Base-by-base conservation (phyloP, 164 flowering plant species). In the Tetracentron sinense region DNA sequence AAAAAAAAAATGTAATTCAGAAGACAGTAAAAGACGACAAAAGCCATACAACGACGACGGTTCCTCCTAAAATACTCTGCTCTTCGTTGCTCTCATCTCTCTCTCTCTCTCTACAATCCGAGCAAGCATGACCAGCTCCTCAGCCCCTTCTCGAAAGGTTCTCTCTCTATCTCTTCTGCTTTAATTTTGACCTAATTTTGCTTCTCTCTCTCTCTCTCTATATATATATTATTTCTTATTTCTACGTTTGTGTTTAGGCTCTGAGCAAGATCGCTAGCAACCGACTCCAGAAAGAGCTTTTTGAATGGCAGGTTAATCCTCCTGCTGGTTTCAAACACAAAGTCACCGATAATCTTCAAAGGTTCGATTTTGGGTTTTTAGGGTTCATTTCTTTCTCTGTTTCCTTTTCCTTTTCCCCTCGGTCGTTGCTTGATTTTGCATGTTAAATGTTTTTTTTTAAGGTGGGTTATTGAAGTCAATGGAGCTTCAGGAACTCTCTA, bases 401-500 rank as follows among this genome's bases (percentile, higher is more conserved):
- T 33, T 33, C 38, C 10, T 38, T 38, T 38, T 16, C 14, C 44
- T 16, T 1, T 58, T 11, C 42, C 55, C 2, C 17, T n/a, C n/a
- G n/a, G 15, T 22, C 16, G 20, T 58, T n/a, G 58, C 67, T 56
- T 61, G 47, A 53, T 3, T 14, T 25, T 53, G 56, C 12, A 6
- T 52, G 56, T 3, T 66, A 2, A 16, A 17, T 47, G 14, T 42
- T 12, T 8, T 28, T 42, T 17, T 29, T 44, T 64, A 61, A 89
- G 96, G 68, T 89, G 93, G 96, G 65, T 80, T 6, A 84, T 87
- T 57, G 96, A 89, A 58, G 94, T 89, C 57, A 78, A 62, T 67
- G 97, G 94, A 56, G 96, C 94, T 1, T 74, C 91, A 0, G 97
- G 92, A 26, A 91, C 94, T 44, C 72, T 89, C n/a, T 91, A 91